These are phyloP conservation scores for Candida sanyiensis DNA, from an alignment of 805 yeast genomes.

Conservation along the genomic window DNA sequence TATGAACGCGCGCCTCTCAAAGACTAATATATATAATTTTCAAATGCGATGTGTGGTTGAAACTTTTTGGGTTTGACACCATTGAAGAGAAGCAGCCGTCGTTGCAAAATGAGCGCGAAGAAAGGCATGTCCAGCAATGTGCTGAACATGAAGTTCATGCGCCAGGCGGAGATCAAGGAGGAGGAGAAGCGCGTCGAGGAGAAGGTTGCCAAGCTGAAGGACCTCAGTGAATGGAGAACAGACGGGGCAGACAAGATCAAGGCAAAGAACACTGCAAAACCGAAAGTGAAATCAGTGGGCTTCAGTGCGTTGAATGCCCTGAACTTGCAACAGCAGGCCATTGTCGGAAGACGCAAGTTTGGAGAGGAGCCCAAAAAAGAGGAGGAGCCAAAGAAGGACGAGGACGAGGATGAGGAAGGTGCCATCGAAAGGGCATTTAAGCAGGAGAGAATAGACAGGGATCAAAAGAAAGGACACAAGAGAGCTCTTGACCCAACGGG, in stretches of 20 bases:
- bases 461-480: slow-evolving; percentile 5
- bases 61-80: not conserved
- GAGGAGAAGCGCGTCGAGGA: slow-evolving; percentile 31
- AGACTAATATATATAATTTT: not conserved
- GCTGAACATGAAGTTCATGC: slow-evolving; percentile 76
- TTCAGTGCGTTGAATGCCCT: slow-evolving; percentile 35
- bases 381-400: slow-evolving; percentile 6
- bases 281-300: slow-evolving; percentile 34
- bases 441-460: slow-evolving; percentile 16
- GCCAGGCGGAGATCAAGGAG: slow-evolving; percentile 34
- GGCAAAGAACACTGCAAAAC: slow-evolving; percentile 24
- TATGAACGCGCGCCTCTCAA: too few species aligned
- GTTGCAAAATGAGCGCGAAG: slow-evolving; percentile 8
- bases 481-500: slow-evolving; percentile 5
- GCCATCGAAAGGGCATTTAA: slow-evolving; percentile 13
- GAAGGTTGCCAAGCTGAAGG: slow-evolving; percentile 36
- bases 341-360: slow-evolving; percentile 27
- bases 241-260: slow-evolving; percentile 25
- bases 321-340: slow-evolving; percentile 9
- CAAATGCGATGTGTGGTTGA: not conserved
- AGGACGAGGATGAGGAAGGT: slow-evolving; percentile 8
- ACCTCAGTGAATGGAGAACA: slow-evolving; percentile 32
- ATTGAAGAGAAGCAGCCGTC: not conserved
- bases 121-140: slow-evolving; percentile 55
- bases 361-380: slow-evolving; percentile 23